Base-by-base conservation (phyloP, 2,329 filamentous ascomycete genomes). In the Cadophora sp. region DNA sequence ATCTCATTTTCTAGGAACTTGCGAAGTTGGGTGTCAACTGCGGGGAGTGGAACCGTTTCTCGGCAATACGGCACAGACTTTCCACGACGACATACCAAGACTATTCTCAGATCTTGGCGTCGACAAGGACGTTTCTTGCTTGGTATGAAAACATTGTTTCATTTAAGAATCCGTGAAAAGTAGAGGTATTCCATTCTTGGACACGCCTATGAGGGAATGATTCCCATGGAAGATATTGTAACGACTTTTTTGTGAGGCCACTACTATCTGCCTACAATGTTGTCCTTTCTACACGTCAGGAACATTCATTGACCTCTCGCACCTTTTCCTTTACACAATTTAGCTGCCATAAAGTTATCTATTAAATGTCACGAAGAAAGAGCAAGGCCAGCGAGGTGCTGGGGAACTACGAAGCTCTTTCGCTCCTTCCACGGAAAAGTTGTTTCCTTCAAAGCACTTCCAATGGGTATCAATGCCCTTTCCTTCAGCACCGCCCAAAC, bases 41-140 rank as follows among this genome's bases (percentile, higher is more conserved):
- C 61, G 29, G 48, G 48, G 48, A 24, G 22, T 51, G 26, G 27
- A 43, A 16, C 16, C 19, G 6, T 34, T 53, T 53, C 19, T 63
- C 61, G 61, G 48, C 48, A 40, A 29, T n/a, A 34, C 48, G 56
- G 56, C 56, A 59, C 31, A 37, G 34, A 59, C 55, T 58, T 58
- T 22, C 56, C 8, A 37, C 55, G n/a, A 59, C 56, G 31, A 43
- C 55, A 58, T 24, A 37, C 55, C n/a, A 58, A 58, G 55, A 59
- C 51, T 22, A 59, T 40, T 59, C 14, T 24, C n/a, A 26, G 22
- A 22, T 40, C 56, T 59, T 59, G 34, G 56, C 56, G 34, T 40
- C n/a, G 31, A 58, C 37, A 37, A 26, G 14, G 31, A 24, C 26
- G n/a, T 58, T 34, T 59, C 7, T 40, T 4, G 22, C 19, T 43